A percentile compares a stretch with the other conserved stretches of the same genome.
phyloP scores from a whole-genome alignment of 306 rosid species.

The Sechiopsis laciniata region DNA sequence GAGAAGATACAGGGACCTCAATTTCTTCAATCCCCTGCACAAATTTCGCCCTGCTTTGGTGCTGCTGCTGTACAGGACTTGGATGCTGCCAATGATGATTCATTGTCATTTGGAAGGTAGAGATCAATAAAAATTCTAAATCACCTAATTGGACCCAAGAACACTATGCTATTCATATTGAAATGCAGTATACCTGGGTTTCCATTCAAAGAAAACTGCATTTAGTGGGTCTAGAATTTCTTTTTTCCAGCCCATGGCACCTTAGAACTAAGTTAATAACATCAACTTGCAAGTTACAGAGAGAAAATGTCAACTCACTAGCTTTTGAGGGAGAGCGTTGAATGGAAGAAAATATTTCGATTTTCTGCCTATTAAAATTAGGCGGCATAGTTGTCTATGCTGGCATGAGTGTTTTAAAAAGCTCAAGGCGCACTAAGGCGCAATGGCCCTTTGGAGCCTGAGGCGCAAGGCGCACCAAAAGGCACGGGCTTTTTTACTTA shows the following conservation, averaged over 20 bases:
- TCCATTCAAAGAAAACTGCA: background rate
- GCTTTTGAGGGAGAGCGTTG: background rate
- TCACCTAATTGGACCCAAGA: background rate
- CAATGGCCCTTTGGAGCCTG: too few relatives aligned
- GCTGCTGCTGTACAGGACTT: constrained; percentile 28
- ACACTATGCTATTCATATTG: constrained; percentile 13
- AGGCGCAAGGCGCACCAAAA: too few relatives aligned
- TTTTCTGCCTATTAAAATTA: background rate
- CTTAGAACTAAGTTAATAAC: too few relatives aligned
- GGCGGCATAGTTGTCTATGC: background rate
- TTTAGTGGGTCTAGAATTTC: too few relatives aligned
- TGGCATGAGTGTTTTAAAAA: too few relatives aligned
- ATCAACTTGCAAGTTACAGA: too few relatives aligned
- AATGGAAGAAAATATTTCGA: background rate
- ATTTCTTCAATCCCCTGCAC: constrained; percentile 31
- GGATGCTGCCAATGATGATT: constrained; percentile 29
- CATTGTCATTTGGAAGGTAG: constrained; percentile 50
- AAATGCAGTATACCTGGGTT: background rate
- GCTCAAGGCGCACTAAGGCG: too few relatives aligned
- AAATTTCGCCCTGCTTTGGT: constrained; percentile 38
- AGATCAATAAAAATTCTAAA: constrained; percentile 14
- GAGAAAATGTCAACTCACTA: too few relatives aligned
- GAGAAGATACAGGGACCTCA: constrained; percentile 58
- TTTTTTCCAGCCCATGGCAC: too few relatives aligned
- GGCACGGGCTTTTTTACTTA: too few relatives aligned